Percentiles rank a stretch among this genome's conserved stretches.
phyloP scores from a whole-genome alignment of 768 basidiomycete species.

The Podaxis sp. region DNA sequence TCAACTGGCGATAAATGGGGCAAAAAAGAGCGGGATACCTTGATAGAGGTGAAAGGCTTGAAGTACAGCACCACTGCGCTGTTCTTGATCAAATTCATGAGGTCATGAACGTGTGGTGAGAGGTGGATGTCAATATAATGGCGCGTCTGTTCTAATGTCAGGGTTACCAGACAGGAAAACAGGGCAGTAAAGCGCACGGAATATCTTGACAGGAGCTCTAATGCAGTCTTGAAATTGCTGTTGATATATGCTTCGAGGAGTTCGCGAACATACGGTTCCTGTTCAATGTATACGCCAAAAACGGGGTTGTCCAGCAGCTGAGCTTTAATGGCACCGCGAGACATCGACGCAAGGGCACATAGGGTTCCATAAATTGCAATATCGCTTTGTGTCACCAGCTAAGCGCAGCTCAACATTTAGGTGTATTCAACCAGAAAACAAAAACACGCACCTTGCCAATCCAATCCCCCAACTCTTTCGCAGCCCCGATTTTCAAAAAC shows the following conservation, averaged over 20 bases:
- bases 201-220: constrained; percentile 70
- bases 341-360: constrained; percentile 77
- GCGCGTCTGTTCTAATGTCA: constrained; percentile 51
- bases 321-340: constrained; percentile 66
- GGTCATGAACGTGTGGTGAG: constrained; percentile 56
- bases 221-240: constrained; percentile 81
- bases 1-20: neutral
- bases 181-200: constrained; percentile 46
- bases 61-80: constrained; percentile 87
- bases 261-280: constrained; percentile 84
- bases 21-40: neutral
- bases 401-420: neutral
- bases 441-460: constrained; percentile 55
- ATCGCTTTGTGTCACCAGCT: constrained; percentile 80
- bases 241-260: constrained; percentile 83
- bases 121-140: constrained; percentile 81
- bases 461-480: constrained; percentile 76
- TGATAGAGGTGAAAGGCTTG: constrained; percentile 84
- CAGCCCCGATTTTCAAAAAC: constrained; percentile 67
- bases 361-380: constrained; percentile 85
- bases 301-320: constrained; percentile 65
- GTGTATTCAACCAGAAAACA: neutral
- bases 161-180: neutral
- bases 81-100: constrained; percentile 71
- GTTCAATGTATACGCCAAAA: constrained; percentile 78